These are phyloP conservation scores for Tetratostichococcus sp. DNA, from an alignment of 139 green algal genomes.

Conservation along the genomic window DNA sequence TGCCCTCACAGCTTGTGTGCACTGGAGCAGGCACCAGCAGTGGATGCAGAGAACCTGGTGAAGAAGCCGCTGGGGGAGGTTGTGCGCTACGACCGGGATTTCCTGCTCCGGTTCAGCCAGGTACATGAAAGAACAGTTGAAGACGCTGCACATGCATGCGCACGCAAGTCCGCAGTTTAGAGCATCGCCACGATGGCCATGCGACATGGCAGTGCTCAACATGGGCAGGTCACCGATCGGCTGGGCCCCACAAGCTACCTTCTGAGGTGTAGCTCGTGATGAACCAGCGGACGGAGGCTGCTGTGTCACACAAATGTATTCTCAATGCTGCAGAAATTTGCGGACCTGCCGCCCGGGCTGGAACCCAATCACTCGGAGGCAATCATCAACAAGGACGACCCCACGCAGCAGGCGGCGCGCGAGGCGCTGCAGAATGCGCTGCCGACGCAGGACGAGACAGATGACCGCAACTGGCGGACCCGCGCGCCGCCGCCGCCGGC, in stretches of 20 bases:
- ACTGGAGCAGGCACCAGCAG: neutral
- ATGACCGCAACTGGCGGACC: conserved; percentile 66
- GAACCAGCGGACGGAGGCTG: too few species aligned
- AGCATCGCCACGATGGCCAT: too few species aligned
- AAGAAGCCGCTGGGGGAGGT: conserved; percentile 22
- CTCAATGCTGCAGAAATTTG: conserved; percentile 53
- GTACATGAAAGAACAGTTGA: too few species aligned
- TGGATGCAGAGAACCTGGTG: neutral
- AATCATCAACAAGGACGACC: conserved; percentile 51
- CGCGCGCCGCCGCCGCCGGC: conserved; percentile 17
- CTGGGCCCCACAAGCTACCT: too few species aligned
- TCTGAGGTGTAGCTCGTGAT: too few species aligned
- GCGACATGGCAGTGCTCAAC: too few species aligned
- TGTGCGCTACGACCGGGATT: conserved; percentile 15
- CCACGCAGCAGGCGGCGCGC: conserved; percentile 40
- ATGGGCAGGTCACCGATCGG: too few species aligned
- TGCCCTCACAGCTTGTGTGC: too few species aligned
- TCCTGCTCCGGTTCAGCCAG: conserved; percentile 14
- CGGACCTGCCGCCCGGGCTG: conserved; percentile 51
- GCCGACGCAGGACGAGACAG: conserved; percentile 45
- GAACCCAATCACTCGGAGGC: conserved; percentile 61
- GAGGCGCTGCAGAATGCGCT: conserved; percentile 33
- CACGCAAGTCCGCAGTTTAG: too few species aligned
- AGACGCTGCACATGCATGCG: too few species aligned
- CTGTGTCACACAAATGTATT: too few species aligned